phyloP scores from a whole-genome alignment of 2,329 filamentous ascomycete species.

The Drechslerella coelobrocha region DNA sequence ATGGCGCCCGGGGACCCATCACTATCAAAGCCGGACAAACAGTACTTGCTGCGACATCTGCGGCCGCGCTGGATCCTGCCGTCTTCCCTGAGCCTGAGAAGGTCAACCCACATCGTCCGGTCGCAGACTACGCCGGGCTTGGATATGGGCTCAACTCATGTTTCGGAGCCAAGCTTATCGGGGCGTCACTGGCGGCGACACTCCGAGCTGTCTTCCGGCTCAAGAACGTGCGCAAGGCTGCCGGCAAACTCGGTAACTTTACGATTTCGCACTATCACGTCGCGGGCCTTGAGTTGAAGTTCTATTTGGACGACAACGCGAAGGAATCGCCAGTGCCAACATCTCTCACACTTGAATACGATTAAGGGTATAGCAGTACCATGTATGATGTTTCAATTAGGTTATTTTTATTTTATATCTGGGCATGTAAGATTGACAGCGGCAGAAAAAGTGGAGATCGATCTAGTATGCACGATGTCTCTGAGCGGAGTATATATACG shows the following conservation, averaged over 20 bases:
- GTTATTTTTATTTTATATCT: neutral
- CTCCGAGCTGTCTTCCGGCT: slow-evolving; percentile 61
- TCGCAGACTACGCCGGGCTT: slow-evolving; percentile 59
- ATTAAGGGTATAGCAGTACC: too few relatives aligned
- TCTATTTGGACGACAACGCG: slow-evolving; percentile 62
- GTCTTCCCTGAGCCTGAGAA: slow-evolving; percentile 60
- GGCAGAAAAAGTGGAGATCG: too few relatives aligned
- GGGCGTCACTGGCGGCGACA: slow-evolving; percentile 59
- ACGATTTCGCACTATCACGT: slow-evolving; percentile 60
- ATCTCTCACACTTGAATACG: slow-evolving; percentile 60
- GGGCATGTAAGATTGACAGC: too few relatives aligned
- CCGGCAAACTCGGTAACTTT: slow-evolving; percentile 59
- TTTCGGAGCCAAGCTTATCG: slow-evolving; percentile 59
- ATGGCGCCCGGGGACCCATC: slow-evolving; percentile 62
- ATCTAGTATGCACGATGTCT: too few relatives aligned
- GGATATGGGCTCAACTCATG: slow-evolving; percentile 60
- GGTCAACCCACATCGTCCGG: slow-evolving; percentile 60
- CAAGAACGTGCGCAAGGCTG: slow-evolving; percentile 59
- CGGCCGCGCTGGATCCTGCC: slow-evolving; percentile 59
- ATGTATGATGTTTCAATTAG: slow-evolving; percentile 20
- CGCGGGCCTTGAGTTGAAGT: slow-evolving; percentile 62
- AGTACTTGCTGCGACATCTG: slow-evolving; percentile 61
- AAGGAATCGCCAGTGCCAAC: slow-evolving; percentile 62
- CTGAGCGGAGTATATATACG: too few relatives aligned
- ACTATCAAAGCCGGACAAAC: slow-evolving; percentile 61